These are phyloP conservation scores for Acanthamoeba castellanii DNA, from an alignment of 208 protist genomes.

Conservation along the genomic window DNA sequence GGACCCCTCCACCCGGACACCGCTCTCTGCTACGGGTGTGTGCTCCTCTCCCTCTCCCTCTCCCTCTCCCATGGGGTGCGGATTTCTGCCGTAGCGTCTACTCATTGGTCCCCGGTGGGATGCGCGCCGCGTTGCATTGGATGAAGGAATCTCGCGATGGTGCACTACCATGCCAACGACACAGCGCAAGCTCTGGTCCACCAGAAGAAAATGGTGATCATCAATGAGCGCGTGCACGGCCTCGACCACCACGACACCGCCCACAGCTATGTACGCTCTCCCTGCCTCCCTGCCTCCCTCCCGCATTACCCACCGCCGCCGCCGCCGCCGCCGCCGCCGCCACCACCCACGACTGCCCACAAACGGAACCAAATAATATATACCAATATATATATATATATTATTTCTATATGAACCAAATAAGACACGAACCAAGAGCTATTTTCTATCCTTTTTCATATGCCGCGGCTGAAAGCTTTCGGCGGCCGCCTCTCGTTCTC, in stretches of 20 bases:
- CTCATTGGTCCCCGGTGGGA: too few species aligned
- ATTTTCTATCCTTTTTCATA: too few species aligned
- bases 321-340: too few species aligned
- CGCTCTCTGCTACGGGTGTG: constrained; percentile 71
- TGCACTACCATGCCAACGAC: constrained; percentile 75
- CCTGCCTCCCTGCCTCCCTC: not conserved
- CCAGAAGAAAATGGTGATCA: constrained; percentile 80
- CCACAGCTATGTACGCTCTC: constrained; percentile 70
- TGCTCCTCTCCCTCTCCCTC: constrained; percentile 64
- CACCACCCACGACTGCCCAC: too few species aligned
- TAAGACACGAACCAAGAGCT: too few species aligned
- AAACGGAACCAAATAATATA: too few species aligned
- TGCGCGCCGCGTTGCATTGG: not conserved
- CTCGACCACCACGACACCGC: constrained; percentile 81
- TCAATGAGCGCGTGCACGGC: constrained; percentile 75
- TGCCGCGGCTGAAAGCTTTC: too few species aligned
- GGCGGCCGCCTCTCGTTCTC: too few species aligned
- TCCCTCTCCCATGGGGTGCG: not conserved
- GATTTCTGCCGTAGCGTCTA: too few species aligned
- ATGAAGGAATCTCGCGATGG: constrained; percentile 77
- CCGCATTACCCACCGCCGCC: not conserved
- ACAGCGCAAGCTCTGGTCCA: constrained; percentile 66
- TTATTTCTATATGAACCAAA: too few species aligned
- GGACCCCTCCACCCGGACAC: constrained; percentile 63
- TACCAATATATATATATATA: too few species aligned